Conservation (phyloP, 192 early-diverging fungal species). For the Coemansia sp. region DNA sequence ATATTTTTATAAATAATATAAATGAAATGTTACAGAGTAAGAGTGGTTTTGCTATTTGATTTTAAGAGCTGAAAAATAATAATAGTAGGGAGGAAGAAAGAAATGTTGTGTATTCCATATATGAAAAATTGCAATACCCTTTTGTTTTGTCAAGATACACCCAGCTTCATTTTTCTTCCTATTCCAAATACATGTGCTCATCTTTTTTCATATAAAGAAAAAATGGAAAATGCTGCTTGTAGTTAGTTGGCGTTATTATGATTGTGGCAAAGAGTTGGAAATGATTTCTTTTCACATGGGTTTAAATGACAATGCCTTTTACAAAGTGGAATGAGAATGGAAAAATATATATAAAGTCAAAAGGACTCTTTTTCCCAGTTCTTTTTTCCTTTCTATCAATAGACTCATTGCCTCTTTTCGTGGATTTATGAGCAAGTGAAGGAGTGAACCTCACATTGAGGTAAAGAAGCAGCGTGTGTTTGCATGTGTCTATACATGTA, state of each 20-base stretch:
- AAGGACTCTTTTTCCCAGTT: too few species aligned
- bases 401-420: too few species aligned
- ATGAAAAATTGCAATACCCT: background rate
- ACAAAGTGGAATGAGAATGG: background rate
- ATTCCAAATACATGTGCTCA: too few species aligned
- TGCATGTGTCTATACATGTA: too few species aligned
- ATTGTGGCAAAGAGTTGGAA: background rate
- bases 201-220: too few species aligned
- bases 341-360: too few species aligned
- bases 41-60: background rate
- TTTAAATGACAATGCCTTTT: background rate
- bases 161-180: too few species aligned
- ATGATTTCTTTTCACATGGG: background rate
- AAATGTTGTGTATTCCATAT: background rate
- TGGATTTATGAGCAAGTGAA: too few species aligned
- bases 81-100: background rate
- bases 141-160: too few species aligned
- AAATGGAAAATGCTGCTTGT: too few species aligned
- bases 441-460: background rate
- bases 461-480: background rate
- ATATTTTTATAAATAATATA: background rate
- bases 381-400: too few species aligned
- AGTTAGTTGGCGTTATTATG: too few species aligned
- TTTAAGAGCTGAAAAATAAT: background rate
- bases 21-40: background rate